phyloP scores from a whole-genome alignment of 2,329 filamentous ascomycete genomes.

The Aspergillus uvarum region DNA sequence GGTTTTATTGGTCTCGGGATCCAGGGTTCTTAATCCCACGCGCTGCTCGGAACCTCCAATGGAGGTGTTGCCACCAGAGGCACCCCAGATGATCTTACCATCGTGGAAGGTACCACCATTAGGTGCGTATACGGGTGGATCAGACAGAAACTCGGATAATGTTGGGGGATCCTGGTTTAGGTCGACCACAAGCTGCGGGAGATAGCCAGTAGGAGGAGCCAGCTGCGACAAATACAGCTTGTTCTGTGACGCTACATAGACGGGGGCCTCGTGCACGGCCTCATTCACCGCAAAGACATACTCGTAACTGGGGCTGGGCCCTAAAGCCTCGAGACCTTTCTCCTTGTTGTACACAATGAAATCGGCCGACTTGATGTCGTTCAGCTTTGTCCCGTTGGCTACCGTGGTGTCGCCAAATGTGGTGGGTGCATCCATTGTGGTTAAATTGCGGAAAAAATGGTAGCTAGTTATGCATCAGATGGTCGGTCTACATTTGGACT shows the following conservation, averaged over 20 bases:
- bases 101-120: constrained; percentile 45
- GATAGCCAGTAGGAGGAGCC: constrained; percentile 36
- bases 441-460: constrained; percentile 39
- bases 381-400: constrained; percentile 33
- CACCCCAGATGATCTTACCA: constrained; percentile 42
- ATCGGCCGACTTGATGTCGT: constrained; percentile 32
- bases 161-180: constrained; percentile 46
- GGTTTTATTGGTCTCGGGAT: constrained; percentile 46
- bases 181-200: constrained; percentile 42
- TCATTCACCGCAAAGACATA: constrained; percentile 40
- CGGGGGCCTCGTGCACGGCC: constrained; percentile 46
- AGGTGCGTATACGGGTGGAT: constrained; percentile 47
- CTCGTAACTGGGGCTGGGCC: constrained; percentile 37
- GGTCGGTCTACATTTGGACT: not conserved
- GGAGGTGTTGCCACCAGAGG: constrained; percentile 39
- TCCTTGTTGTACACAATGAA: constrained; percentile 43
- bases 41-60: constrained; percentile 41
- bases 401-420: constrained; percentile 35
- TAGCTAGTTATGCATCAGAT: constrained; percentile 33
- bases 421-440: constrained; percentile 22
- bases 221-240: constrained; percentile 43
- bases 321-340: constrained; percentile 39
- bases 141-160: constrained; percentile 40
- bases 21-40: constrained; percentile 45
- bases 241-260: constrained; percentile 43